Base-by-base conservation (phyloP, 1,139 yeast genomes). In the Pichia sp. region DNA sequence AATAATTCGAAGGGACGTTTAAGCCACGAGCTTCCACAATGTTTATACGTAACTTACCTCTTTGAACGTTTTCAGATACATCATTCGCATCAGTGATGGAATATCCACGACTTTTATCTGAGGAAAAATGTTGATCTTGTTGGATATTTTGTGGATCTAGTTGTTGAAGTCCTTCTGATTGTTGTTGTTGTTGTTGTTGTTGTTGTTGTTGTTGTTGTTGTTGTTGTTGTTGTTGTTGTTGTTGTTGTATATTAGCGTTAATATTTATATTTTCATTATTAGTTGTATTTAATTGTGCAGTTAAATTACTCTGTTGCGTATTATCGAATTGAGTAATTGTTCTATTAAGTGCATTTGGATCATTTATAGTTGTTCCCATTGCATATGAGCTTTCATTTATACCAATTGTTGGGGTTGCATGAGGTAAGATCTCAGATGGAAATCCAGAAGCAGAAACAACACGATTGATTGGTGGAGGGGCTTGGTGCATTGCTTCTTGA, bases 21-120 rank as follows among this genome's bases (percentile, higher is more conserved):
- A 89, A 71, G 56, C 80, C 82, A 51, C 74, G 76, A 3, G 96
- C 97, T 64, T 87, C 92, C 38, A 85, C 71, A 56, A 92, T 88
- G 43, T 79, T 79, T 43, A 92, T 89, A 59, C 80, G 80, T 47
- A 92, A 74, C 64, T 85, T 86, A 42, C 97, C 97, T 64, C 85
- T 78, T 44, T 89, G 88, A 39, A 79, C 74, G 15, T 63, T 56
- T 34, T 59, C 62, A 12, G 54, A 52, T 25, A 53, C 58, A 13
- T 57, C 52, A 18, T 55, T 45, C 1, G 59, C 57, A 42, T 45
- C 49, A 4, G 55, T 36, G 16, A 51, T 40, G 9, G 53, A 46
- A 38, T 52, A 42, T 40, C 49, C 52, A 23, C 43, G 45, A n/a
- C 27, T 36, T 32, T 42, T 46, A 23, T 16, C 40, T 9, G 42